Percentiles rank a stretch among this genome's conserved stretches.
Conservation (phyloP, 2,329 filamentous ascomycete species). For the Phyllachora maydis region DNA sequence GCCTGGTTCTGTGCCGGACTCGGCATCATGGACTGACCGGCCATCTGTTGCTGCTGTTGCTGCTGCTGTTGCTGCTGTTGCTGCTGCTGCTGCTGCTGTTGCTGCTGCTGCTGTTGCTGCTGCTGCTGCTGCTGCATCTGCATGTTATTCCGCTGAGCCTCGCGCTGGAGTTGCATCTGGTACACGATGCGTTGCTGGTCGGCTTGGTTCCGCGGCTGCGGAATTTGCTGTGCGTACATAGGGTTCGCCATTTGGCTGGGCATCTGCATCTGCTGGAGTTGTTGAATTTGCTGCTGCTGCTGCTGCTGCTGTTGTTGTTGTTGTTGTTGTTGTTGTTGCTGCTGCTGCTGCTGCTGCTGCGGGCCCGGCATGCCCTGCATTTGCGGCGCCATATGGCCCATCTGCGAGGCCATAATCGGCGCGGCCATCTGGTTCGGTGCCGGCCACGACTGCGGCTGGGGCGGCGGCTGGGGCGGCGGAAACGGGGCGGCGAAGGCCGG, state of each 20-base stretch:
- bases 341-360: conserved; percentile 23
- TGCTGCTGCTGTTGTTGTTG: no score
- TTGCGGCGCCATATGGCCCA: conserved; percentile 16
- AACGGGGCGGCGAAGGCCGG: conserved; percentile 39
- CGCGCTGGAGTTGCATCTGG: conserved; percentile 65
- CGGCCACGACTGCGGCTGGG: conserved; percentile 33
- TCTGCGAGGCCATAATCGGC: conserved; percentile 34
- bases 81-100: no score
- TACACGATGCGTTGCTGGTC: conserved; percentile 63
- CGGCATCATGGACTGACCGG: conserved; percentile 10
- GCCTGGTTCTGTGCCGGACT: conserved; percentile 2
- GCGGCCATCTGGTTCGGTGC: conserved; percentile 29
- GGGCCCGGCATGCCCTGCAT: conserved; percentile 15
- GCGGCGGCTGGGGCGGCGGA: conserved; percentile 31
- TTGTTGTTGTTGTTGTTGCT: no score
- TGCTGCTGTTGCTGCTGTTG: no score
- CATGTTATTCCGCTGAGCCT: conserved; percentile 37
- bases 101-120: no score
- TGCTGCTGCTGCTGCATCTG: conserved; percentile 16
- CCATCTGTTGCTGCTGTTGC: no score
- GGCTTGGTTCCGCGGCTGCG: conserved; percentile 30
- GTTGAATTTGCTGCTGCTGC: no score
- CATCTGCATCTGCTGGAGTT: conserved; percentile 15
- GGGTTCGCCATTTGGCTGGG: conserved; percentile 10
- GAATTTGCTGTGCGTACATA: no score